Conservation (phyloP, 1,139 yeast genomes). For the Eremothecium sinecaudum region DNA sequence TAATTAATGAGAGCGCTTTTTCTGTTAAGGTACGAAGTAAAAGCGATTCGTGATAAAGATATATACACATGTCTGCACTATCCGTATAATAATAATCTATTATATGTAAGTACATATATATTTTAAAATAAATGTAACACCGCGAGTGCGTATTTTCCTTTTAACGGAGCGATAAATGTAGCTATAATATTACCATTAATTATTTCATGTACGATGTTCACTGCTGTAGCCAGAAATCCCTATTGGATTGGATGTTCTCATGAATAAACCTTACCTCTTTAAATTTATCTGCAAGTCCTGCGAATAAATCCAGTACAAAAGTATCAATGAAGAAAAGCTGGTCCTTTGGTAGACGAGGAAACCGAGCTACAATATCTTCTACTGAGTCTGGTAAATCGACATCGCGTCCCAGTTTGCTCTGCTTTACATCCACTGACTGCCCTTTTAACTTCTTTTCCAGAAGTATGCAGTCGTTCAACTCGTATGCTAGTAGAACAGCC, state of each 20-base stretch:
- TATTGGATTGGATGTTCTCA: conserved; percentile 34
- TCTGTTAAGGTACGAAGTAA: no score
- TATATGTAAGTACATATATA: no score
- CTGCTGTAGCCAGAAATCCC: conserved; percentile 34
- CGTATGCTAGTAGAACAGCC: conserved; percentile 72
- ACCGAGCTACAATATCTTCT: conserved; percentile 32
- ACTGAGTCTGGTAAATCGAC: conserved; percentile 21
- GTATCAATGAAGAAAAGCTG: conserved; percentile 77
- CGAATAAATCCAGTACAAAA: conserved; percentile 71
- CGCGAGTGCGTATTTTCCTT: no score
- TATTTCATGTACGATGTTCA: no score
- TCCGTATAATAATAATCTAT: no score
- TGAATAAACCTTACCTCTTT: conserved; percentile 48
- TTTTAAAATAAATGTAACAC: no score
- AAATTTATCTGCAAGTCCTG: conserved; percentile 47
- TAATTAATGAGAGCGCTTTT: conserved; percentile 27
- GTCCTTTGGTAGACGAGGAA: conserved; percentile 54
- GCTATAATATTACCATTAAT: no score
- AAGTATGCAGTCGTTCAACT: conserved; percentile 58
- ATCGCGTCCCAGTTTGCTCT: conserved; percentile 8
- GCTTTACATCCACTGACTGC: conserved; percentile 2
- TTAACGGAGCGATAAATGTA: no score
- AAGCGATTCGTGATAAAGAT: no score
- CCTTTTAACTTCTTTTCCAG: conserved; percentile 40
- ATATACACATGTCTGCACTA: no score